Evolutionary conservation across 2,329 filamentous ascomycete species (phyloP).

Genomic region (Dendrostoma leiphaemia): DNA sequence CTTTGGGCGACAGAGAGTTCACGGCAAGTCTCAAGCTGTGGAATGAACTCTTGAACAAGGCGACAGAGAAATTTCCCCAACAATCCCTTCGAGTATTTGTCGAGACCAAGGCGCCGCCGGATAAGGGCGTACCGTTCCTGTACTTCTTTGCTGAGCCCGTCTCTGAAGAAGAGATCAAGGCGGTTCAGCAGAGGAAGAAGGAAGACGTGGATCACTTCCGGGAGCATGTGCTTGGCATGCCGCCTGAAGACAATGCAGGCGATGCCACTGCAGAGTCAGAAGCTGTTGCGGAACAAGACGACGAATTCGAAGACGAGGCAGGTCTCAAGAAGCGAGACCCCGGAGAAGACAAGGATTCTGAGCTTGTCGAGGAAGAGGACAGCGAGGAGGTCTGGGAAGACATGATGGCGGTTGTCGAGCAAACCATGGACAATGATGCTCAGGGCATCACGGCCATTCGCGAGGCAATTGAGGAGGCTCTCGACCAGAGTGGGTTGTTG

Average conservation of each 20-base stretch:
- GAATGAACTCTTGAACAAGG: constrained; percentile 75
- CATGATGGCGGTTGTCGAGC: constrained; percentile 53
- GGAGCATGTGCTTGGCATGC: constrained; percentile 54
- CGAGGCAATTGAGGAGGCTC: constrained; percentile 53
- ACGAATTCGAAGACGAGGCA: constrained; percentile 28
- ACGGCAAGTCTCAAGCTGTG: constrained; percentile 74
- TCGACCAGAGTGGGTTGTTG: constrained; percentile 54
- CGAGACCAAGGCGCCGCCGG: constrained; percentile 69
- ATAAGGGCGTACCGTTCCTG: constrained; percentile 61
- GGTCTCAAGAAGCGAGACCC: constrained; percentile 21
- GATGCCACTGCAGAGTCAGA: constrained; percentile 24
- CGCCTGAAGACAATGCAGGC: constrained; percentile 25
- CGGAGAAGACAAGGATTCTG: constrained; percentile 21
- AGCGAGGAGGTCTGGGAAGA: constrained; percentile 50
- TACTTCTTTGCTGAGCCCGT: constrained; percentile 91
- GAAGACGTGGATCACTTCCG: constrained; percentile 69
- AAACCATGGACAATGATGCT: constrained; percentile 57
- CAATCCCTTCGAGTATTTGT: constrained; percentile 77
- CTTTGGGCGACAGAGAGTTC: constrained; percentile 81
- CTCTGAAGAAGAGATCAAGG: constrained; percentile 65
- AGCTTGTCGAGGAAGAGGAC: constrained; percentile 21
- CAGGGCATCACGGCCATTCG: constrained; percentile 49
- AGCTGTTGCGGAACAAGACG: constrained; percentile 18
- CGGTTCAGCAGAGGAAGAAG: constrained; percentile 68
- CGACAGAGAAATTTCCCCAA: constrained; percentile 71